Base-by-base conservation (phyloP, 2,329 filamentous ascomycete species). In the Thelonectria olida region DNA sequence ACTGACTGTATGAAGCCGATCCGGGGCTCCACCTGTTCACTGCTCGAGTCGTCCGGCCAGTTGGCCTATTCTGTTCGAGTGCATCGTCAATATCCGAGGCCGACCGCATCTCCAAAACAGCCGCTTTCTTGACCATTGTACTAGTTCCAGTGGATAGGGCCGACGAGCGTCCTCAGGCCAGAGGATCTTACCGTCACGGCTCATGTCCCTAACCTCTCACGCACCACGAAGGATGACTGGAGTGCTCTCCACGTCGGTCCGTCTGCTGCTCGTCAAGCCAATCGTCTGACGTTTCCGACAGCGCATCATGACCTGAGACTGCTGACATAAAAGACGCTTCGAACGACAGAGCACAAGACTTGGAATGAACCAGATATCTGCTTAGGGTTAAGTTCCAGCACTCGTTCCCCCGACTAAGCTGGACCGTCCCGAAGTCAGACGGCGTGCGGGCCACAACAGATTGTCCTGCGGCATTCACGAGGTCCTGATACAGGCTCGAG, bases 331-430 rank as follows among this genome's bases (percentile, higher is more conserved):
- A 94, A 88, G 84, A 84, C 81, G 82, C 81, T 80, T 85, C 80
- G 84, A 79, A 88, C 88, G 88, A 90, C 89, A 86, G 81, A 84
- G 83, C 87, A 88, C 88, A 91, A 93, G 73, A 85, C 91, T 92
- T 34, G 31, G 31, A 70, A 76, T 25, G 39, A 86, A 88, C 92
- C 91, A 91, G 88, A 82, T 78, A 75, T 81, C 79, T 82, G 82
- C 85, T 91, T 97, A 97, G 94, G 94, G 94, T 97, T 97, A 97
- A 94, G 92, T 94, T 94, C 92, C 92, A 89, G 90, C 80, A 82
- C 79, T 82, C 82, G 83, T 87, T 90, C 86, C 84, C 86, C 80
- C 81, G 73, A 75, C 67, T 67, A 56, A 67, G 72, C 78, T 76
- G 79, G 80, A 76, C 78, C 75, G 74, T 75, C 74, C 65, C 73